Percentiles rank a stretch among this genome's conserved stretches.
Conservation (phyloP, 805 yeast genomes). For the Zygoascus bituminiphila region DNA sequence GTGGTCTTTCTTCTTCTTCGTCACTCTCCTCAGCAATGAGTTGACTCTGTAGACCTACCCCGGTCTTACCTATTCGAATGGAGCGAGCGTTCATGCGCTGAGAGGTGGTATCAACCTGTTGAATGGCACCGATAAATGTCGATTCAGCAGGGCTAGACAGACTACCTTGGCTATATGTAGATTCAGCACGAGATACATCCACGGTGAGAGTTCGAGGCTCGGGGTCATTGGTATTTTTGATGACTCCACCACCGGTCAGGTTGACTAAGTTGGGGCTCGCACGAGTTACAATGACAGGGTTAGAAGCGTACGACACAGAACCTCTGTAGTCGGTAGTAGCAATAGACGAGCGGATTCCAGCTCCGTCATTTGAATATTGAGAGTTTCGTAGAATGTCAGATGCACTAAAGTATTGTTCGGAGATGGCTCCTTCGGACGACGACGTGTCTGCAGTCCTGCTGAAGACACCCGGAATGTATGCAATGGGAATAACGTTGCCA, state of each 20-base stretch:
- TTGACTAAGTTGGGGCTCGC: conserved; percentile 64
- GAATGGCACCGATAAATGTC: conserved; percentile 7
- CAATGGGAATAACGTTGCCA: conserved; percentile 81
- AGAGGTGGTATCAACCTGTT: conserved; percentile 7
- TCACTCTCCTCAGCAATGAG: conserved; percentile 21
- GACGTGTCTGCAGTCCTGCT: conserved; percentile 16
- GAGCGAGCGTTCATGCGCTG: conserved; percentile 19
- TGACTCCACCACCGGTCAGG: conserved; percentile 3
- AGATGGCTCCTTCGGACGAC: conserved; percentile 8
- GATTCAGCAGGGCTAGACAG: conserved; percentile 51
- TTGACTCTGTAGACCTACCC: conserved; percentile 19
- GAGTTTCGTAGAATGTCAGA: conserved; percentile 21
- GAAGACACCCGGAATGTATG: conserved; percentile 88
- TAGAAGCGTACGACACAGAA: conserved; percentile 38
- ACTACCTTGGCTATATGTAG: conserved; percentile 28
- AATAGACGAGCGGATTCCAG: conserved; percentile 29
- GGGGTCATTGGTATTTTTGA: not conserved
- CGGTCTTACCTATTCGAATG: conserved; percentile 27
- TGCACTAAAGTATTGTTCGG: conserved; percentile 22
- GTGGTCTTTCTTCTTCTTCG: not conserved
- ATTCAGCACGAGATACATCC: not conserved
- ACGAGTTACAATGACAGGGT: conserved; percentile 50
- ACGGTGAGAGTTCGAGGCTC: conserved; percentile 2
- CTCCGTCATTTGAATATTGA: conserved; percentile 16
- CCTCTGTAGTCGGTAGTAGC: conserved; percentile 34